Evolutionary conservation across 495 filamentous ascomycete species (phyloP), one percentile per base, ranked within the genome.

Genomic region (Viridothelium virens): DNA sequence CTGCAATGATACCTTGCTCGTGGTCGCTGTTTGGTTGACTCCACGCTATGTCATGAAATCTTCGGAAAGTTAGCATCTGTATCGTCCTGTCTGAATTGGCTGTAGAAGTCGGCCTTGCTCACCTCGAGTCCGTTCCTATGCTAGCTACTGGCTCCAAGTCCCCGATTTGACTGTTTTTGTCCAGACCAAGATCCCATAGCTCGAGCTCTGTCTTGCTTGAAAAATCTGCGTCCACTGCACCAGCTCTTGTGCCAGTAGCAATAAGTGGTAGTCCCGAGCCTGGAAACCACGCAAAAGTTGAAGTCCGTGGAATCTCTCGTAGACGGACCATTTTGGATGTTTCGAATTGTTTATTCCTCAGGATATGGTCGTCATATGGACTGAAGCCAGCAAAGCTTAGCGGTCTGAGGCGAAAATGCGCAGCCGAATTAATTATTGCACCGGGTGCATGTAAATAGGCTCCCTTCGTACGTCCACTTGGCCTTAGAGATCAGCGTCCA

Each of bases 21-120:
- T 89, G 83, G 64, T 89, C 87, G 61, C 88, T 86, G 68, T 85
- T 89, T 59, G 88, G 86, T 70, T 87, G 84, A 41, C 89, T 87
- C 94, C 94, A 99, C 63, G 92, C 92, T 71, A 99, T 88, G 74
- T 97, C 93, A 75, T 97, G 91, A 79, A 99, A 99, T 67, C 94
- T 96, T 25, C 31, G 38, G 16, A 63, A 31, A n/a, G 48, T 38
- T 34, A 48, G 67, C 77, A 72, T 18, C 0, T 12, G 16, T 18
- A 10, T 48, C 33, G 5, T 48, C 62, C 63, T 38, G 33, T 44
- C 62, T 63, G 39, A 53, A 18, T 0, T 53, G 25, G 16, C 16
- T 5, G 5, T 18, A 18, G 5, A 7, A 7, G 53, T 9, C 36
- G 2, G 33, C 48, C 25, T 34, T 36, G 66, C 78, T 73, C 85